These are phyloP conservation scores for Termitomyces sp. DNA, from an alignment of 768 basidiomycete species.

Conservation along the genomic window DNA sequence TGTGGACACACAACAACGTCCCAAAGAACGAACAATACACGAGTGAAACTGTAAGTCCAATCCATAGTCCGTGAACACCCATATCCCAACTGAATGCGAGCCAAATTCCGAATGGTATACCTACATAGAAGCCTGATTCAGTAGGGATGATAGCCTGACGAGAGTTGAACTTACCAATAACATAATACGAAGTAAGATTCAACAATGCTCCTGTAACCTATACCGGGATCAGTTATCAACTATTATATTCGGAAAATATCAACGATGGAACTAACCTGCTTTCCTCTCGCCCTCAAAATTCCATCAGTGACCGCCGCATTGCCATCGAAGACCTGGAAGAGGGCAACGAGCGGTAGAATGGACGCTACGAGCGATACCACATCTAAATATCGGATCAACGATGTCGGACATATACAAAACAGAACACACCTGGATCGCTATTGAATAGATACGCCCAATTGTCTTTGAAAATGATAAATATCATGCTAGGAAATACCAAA, in stretches of 20 bases:
- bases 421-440: slow-evolving; percentile 48
- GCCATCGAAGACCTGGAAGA: slow-evolving; percentile 88
- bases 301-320: slow-evolving; percentile 65
- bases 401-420: not conserved
- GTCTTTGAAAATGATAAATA: slow-evolving; percentile 60
- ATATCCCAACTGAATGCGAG: slow-evolving; percentile 61
- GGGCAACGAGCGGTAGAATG: slow-evolving; percentile 71
- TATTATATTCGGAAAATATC: not conserved
- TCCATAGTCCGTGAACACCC: slow-evolving; percentile 78
- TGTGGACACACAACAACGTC: slow-evolving; percentile 47
- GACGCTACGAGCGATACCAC: slow-evolving; percentile 59
- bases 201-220: slow-evolving; percentile 64
- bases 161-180: slow-evolving; percentile 44
- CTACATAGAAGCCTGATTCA: slow-evolving; percentile 23
- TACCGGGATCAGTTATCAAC: not conserved
- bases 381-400: slow-evolving; percentile 27
- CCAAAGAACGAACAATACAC: slow-evolving; percentile 55
- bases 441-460: slow-evolving; percentile 79
- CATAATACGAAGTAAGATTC: slow-evolving; percentile 80
- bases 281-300: slow-evolving; percentile 80
- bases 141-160: not conserved
- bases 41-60: slow-evolving; percentile 71
- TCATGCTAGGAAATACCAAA: slow-evolving; percentile 29
- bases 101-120: slow-evolving; percentile 80
- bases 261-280: slow-evolving; percentile 42